Conservation (phyloP, 2,329 filamentous ascomycete genomes). For the Penicillium sp. region DNA sequence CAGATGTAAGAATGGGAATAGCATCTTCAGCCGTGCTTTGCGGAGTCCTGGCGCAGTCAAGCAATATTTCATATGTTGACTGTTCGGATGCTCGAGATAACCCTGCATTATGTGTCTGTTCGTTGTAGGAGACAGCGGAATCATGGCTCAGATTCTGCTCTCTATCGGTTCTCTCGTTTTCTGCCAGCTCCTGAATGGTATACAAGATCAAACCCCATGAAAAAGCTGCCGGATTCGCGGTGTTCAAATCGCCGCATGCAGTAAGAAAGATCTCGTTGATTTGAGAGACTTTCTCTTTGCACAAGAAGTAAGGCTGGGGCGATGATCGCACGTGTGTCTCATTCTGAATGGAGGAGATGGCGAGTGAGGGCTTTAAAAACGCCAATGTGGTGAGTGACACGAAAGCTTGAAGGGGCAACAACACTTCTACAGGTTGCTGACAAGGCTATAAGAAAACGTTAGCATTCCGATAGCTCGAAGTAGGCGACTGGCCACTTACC, state of each 20-base stretch:
- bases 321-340: conserved; percentile 23
- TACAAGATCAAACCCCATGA: conserved; percentile 78
- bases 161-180: background rate
- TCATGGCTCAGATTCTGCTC: conserved; percentile 35
- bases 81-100: conserved; percentile 34
- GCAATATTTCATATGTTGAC: conserved; percentile 48
- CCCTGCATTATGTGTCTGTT: conserved; percentile 34
- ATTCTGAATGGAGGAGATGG: conserved; percentile 53
- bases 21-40: conserved; percentile 45
- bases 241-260: conserved; percentile 55
- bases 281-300: conserved; percentile 66
- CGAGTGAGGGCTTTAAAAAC: conserved; percentile 66
- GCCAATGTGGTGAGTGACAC: conserved; percentile 68
- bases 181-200: conserved; percentile 62
- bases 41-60: conserved; percentile 45
- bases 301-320: conserved; percentile 61
- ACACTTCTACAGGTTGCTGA: conserved; percentile 37
- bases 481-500: conserved; percentile 43
- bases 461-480: conserved; percentile 7
- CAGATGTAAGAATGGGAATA: conserved; percentile 48
- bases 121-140: conserved; percentile 36
- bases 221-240: conserved; percentile 71
- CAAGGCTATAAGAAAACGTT: conserved; percentile 34
- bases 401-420: conserved; percentile 65
- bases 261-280: conserved; percentile 69